Base-by-base conservation (phyloP, 2,329 filamentous ascomycete species). In the Xylariaceae sp. region DNA sequence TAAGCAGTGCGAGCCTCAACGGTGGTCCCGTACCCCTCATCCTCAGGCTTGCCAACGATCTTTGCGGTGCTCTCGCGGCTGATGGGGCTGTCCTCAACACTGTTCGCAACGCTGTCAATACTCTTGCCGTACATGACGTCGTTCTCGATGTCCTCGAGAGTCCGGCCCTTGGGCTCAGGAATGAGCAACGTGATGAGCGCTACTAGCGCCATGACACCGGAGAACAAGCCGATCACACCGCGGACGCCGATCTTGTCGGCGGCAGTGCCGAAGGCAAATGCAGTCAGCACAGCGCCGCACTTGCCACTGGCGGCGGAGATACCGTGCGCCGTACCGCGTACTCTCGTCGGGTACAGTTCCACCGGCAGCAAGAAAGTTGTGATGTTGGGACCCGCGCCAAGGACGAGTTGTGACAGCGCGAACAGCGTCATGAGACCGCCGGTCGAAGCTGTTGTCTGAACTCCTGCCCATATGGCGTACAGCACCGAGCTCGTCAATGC, bases 401-500 rank as follows among this genome's bases (percentile, higher is more conserved):
- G 80, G 71, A 81, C 81, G 72, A 80, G 80, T 64, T 80, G 78
- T n/a, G 77, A 76, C 9, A 80, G 67, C 7, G 80, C 78, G 62
- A 80, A 80, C 61, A 81, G 76, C 57, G 76, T 77, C 5, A 81
- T 73, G 1, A 86, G 76, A 4, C 76, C 81, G 60, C 76, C 74
- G 55, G 72, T 65, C n/a, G 72, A 66, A 19, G 84, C 70, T 45
- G 77, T 69, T 64, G 80, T 67, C 71, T 83, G 86, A 8, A 75
- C 81, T 59, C 85, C 85, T 30, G 83, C 84, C 73, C 86, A 85
- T 59, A 81, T 69, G 54, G 82, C 72, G 70, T 66, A 70, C 26
- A 86, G 74, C 43, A 82, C 72, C 6, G 83, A 85, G 6, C 86
- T 71, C 53, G 86, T 77, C 49, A 73, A 68, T 68, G 86, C 86